Percentiles rank a stretch among this genome's conserved stretches.
These are phyloP conservation scores for Leccinellum rugosiceps DNA, from an alignment of 768 basidiomycete species.

Conservation along the genomic window DNA sequence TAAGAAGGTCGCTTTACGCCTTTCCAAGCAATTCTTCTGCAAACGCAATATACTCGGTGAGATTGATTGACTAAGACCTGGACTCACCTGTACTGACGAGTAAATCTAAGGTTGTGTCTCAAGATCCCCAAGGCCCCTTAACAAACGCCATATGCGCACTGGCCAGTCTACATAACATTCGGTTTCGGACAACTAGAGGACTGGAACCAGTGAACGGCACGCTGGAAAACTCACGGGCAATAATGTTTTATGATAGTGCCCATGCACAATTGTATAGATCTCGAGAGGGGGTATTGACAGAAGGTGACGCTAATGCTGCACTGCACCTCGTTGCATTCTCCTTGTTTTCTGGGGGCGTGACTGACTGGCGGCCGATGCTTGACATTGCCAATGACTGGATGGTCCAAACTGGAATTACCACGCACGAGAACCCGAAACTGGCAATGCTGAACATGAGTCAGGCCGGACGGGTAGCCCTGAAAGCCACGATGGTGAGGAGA, in stretches of 20 bases:
- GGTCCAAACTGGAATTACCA: conserved; percentile 57
- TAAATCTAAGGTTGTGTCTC: conserved; percentile 42
- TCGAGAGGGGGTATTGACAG: conserved; percentile 51
- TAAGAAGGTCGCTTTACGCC: conserved; percentile 62
- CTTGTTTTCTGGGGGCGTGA: conserved; percentile 62
- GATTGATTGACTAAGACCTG: conserved; percentile 21
- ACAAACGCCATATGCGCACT: conserved; percentile 76
- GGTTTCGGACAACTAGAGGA: conserved; percentile 60
- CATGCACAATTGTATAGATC: conserved; percentile 59
- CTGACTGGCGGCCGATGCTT: conserved; percentile 70
- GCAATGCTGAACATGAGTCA: conserved; percentile 53
- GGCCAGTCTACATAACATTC: conserved; percentile 64
- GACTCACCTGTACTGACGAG: conserved; percentile 16
- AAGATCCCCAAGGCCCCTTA: conserved; percentile 68
- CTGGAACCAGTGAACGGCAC: conserved; percentile 51
- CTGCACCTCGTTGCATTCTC: conserved; percentile 74
- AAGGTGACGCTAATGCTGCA: conserved; percentile 74
- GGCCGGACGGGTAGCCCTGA: conserved; percentile 57
- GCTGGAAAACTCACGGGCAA: conserved; percentile 55
- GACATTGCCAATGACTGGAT: conserved; percentile 77
- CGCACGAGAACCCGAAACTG: conserved; percentile 61
- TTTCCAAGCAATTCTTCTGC: conserved; percentile 62
- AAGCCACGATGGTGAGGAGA: conserved; percentile 64
- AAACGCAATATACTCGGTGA: conserved; percentile 63
- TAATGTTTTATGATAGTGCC: conserved; percentile 69